These are phyloP conservation scores for Mycena latifolia DNA, from an alignment of 768 basidiomycete species.

Conservation along the genomic window DNA sequence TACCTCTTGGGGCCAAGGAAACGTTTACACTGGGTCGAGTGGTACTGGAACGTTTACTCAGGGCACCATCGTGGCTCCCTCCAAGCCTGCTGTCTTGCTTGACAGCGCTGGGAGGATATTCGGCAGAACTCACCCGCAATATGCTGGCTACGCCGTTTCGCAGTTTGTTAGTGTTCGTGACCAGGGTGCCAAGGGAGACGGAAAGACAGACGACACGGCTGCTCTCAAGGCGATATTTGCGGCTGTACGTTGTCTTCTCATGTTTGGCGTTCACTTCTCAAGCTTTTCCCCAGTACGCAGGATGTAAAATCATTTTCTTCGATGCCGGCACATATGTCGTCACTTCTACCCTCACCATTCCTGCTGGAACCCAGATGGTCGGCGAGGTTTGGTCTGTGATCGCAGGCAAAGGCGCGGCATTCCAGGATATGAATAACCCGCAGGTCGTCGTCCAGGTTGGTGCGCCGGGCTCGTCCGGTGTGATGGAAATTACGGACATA, in stretches of 20 bases:
- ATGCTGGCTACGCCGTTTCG: conserved; percentile 67
- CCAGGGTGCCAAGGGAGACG: conserved; percentile 81
- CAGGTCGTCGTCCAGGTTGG: conserved; percentile 65
- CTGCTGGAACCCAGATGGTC: conserved; percentile 68
- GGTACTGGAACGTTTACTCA: conserved; percentile 60
- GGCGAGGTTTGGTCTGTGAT: conserved; percentile 75
- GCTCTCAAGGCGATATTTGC: conserved; percentile 74
- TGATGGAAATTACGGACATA: conserved; percentile 74
- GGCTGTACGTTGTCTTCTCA: conserved; percentile 51
- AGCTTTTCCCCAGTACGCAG: conserved; percentile 61
- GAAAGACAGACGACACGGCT: conserved; percentile 79
- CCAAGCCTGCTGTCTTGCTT: conserved; percentile 70
- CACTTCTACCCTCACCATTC: conserved; percentile 67
- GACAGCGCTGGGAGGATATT: conserved; percentile 73
- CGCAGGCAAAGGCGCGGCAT: conserved; percentile 60
- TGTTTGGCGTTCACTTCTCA: background rate
- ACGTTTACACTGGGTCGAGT: conserved; percentile 70
- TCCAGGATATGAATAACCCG: conserved; percentile 60
- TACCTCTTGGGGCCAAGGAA: conserved; percentile 82
- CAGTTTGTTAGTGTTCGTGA: conserved; percentile 82
- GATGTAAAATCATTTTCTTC: conserved; percentile 86
- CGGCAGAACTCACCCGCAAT: conserved; percentile 76
- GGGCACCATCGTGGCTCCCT: conserved; percentile 58
- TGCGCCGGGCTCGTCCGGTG: conserved; percentile 60
- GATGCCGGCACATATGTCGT: conserved; percentile 77